Conservation (phyloP, 441 rosid species). For the Corymbia calophylla region DNA sequence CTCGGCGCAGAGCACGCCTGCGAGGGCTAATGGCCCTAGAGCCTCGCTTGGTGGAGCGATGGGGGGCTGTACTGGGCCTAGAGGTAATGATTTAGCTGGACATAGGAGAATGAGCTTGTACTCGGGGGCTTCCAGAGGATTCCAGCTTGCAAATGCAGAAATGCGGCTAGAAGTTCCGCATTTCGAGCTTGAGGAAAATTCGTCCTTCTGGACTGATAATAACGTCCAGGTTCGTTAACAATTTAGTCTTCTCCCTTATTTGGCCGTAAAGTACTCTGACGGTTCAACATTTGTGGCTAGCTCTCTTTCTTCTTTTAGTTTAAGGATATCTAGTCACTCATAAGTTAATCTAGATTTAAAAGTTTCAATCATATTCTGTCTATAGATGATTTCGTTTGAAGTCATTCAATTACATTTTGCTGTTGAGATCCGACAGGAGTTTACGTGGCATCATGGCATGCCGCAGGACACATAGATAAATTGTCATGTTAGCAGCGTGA, state of each 20-base stretch:
- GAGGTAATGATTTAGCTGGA: slow-evolving; percentile 23
- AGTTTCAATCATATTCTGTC: not conserved
- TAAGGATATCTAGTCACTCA: not conserved
- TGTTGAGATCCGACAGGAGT: not conserved
- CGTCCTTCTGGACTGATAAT: slow-evolving; percentile 76
- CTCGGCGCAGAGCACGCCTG: slow-evolving; percentile 75
- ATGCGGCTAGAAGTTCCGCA: slow-evolving; percentile 33
- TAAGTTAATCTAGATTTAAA: not conserved
- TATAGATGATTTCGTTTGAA: not conserved
- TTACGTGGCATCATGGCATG: not conserved
- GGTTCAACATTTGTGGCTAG: not conserved
- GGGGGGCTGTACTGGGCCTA: slow-evolving; percentile 13
- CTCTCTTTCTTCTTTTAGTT: not conserved
- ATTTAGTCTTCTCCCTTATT: not conserved
- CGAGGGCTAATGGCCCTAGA: slow-evolving; percentile 46
- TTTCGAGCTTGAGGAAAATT: slow-evolving; percentile 67
- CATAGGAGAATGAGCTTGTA: slow-evolving; percentile 42
- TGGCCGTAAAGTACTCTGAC: not conserved
- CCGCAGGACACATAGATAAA: not conserved
- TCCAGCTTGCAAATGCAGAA: slow-evolving; percentile 30
- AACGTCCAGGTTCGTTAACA: slow-evolving; percentile 65
- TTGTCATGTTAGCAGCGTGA: not conserved
- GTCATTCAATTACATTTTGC: not conserved
- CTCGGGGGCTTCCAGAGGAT: slow-evolving; percentile 46
- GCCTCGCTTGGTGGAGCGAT: slow-evolving; percentile 48